Evolutionary conservation across 768 basidiomycete genomes (phyloP), one percentile per base, ranked within the genome.

Genomic region (Lactarius sanguifluus): DNA sequence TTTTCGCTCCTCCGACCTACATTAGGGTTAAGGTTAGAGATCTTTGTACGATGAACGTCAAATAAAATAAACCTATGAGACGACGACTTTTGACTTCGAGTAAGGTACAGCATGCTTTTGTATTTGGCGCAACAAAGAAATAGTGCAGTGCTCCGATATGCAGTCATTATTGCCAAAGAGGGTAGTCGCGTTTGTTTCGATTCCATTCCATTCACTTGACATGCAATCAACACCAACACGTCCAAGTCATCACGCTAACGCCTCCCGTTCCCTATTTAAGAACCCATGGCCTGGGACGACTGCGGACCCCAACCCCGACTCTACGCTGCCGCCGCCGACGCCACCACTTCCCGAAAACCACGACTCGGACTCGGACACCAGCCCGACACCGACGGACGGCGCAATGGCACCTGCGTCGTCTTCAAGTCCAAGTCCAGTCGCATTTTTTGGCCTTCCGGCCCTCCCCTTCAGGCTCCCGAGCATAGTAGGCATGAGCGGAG

Each of bases 21-120:
- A 59, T 34, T 62, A 67, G 66, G 66, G 61, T 67, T 67, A 67
- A 16, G 66, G 66, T 67, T 67, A 67, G 18, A 62, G 38, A 54
- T 56, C 52, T 60, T 1, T 36, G 28, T 25, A 1, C 40, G 40
- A 41, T 41, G 16, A 16, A 6, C 5, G 40, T 41, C 6, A 41
- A 41, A 41, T 41, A 41, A 41, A 16, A 41, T 41, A 41, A 41
- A 18, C 5, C 16, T 1, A 6, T 18, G 40, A 41, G 40, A 16
- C 8, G 2, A 36, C 40, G 16, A 41, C 40, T 40, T 4, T 40
- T 15, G 40, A 41, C 3, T 15, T 16, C 15, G 40, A 40, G 40
- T 40, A 6, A 40, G 40, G 34, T 34, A 10, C 34, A 16, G 13
- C 10, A 13, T 40, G 3, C 15, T 40, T 43, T 43, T 20, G 20